Evolutionary conservation across 2,329 filamentous ascomycete species (phyloP), one percentile per base, ranked within the genome.

Genomic region (Arthrobotrys iridis): DNA sequence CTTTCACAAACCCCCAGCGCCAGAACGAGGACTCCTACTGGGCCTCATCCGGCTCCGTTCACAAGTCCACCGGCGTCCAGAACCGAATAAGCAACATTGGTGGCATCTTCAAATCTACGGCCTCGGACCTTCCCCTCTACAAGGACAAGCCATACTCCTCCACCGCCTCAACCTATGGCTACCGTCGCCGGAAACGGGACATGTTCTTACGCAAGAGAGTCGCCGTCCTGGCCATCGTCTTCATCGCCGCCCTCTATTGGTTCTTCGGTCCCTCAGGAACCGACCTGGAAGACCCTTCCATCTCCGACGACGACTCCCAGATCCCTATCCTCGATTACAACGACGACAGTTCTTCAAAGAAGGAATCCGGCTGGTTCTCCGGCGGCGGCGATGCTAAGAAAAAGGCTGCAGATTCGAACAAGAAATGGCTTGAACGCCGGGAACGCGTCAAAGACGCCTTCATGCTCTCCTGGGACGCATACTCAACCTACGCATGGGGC

Each of bases 61-160:
- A 82, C 76, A 84, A 83, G 77, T 80, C 80, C 48, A 75, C 82
- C 81, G 79, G 79, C 26, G 81, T 82, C 60, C 82, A 79, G 24
- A 81, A 82, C 50, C 78, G 86, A 46, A 80, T 88, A 50, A 30
- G 50, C n/a, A n/a, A n/a, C n/a, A n/a, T n/a, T n/a, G 83, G 84
- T 72, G 85, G 84, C 52, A 85, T 92, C 40, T 85, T 90, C 55
- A 87, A 87, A 79, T 88, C 87, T 76, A 84, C 92, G 35, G 87
- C 87, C 86, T 85, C 71, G 86, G 85, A 88, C 70, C 84, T 99
- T 77, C 95, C 95, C 48, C 93, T 98, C 91, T 99, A 99, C 85
- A 99, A 99, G 83, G 95, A 99, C 84, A 99, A 99, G 82, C 95
- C 95, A n/a, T 95, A 92, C 58, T 90, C 87, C 45, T 88, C 87